These are phyloP conservation scores for Backusella macrospora DNA, from an alignment of 192 early-diverging fungal species.

Conservation along the genomic window DNA sequence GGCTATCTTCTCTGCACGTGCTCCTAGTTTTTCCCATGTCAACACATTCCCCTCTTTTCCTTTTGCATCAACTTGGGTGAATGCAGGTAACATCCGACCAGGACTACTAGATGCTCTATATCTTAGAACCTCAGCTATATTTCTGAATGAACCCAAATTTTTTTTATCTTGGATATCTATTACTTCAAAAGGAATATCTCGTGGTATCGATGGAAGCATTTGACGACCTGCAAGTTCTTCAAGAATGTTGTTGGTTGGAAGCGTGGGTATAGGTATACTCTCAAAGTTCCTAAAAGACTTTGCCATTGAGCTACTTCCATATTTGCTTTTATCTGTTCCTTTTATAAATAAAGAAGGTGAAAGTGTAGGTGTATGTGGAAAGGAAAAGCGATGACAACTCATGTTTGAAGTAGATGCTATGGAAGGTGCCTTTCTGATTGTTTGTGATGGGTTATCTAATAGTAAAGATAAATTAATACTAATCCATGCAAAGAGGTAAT, in stretches of 20 bases:
- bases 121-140: conserved; percentile 66
- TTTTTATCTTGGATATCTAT: conserved; percentile 40
- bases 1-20: conserved; percentile 70
- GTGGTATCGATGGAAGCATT: conserved; percentile 55
- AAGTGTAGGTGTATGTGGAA: background rate
- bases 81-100: conserved; percentile 59
- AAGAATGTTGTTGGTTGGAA: conserved; percentile 19
- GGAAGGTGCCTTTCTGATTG: conserved; percentile 14
- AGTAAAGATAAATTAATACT: background rate
- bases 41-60: conserved; percentile 67
- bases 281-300: conserved; percentile 34
- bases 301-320: conserved; percentile 33
- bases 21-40: conserved; percentile 75
- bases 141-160: conserved; percentile 55
- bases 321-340: conserved; percentile 18
- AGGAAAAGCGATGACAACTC: background rate
- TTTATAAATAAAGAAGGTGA: background rate
- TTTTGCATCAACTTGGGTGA: conserved; percentile 72
- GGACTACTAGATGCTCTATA: conserved; percentile 55
- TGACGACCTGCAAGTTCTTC: conserved; percentile 54
- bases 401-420: conserved; percentile 16
- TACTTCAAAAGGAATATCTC: conserved; percentile 48
- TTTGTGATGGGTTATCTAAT: background rate
- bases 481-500: conserved; percentile 12
- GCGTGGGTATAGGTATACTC: conserved; percentile 22